These are phyloP conservation scores for Alternaria sp. DNA, from an alignment of 2,329 filamentous ascomycete genomes.

Conservation along the genomic window DNA sequence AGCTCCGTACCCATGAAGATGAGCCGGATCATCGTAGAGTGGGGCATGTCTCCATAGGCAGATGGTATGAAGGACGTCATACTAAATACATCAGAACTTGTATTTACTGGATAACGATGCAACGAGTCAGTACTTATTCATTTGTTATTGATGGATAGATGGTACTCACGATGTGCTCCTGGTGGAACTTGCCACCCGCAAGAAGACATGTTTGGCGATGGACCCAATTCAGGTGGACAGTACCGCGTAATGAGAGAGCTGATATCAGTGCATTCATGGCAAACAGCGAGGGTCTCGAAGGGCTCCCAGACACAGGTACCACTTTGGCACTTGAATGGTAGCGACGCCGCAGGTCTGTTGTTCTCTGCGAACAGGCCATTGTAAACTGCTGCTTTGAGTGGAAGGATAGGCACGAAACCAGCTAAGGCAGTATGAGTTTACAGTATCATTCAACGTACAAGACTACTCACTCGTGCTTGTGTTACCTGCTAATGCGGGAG, in stretches of 20 bases:
- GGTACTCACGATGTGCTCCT: conserved; percentile 11
- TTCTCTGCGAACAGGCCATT: conserved; percentile 26
- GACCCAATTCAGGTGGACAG: conserved; percentile 19
- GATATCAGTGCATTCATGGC: conserved; percentile 24
- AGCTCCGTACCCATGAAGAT: conserved; percentile 27
- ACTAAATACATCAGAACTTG: conserved; percentile 27
- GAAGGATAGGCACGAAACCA: conserved; percentile 23
- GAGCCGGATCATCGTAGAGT: conserved; percentile 22
- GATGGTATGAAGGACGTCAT: conserved; percentile 28
- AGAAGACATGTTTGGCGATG: conserved; percentile 14
- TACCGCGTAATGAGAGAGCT: conserved; percentile 19
- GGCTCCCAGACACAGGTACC: conserved; percentile 23
- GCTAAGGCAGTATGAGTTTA: conserved; percentile 8
- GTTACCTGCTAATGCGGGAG: conserved; percentile 16
- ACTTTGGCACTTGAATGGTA: conserved; percentile 21
- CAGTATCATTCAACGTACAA: neutral
- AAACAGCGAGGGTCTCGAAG: conserved; percentile 21
- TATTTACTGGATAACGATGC: conserved; percentile 9
- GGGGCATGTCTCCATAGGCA: conserved; percentile 25
- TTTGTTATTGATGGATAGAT: neutral
- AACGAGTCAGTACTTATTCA: neutral
- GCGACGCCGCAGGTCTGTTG: conserved; percentile 22
- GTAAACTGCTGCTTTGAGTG: conserved; percentile 23
- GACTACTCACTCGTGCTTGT: conserved; percentile 23
- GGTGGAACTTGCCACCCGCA: conserved; percentile 25